phyloP scores from a whole-genome alignment of 306 rosid genomes.

The Cucurbita ficifolia region DNA sequence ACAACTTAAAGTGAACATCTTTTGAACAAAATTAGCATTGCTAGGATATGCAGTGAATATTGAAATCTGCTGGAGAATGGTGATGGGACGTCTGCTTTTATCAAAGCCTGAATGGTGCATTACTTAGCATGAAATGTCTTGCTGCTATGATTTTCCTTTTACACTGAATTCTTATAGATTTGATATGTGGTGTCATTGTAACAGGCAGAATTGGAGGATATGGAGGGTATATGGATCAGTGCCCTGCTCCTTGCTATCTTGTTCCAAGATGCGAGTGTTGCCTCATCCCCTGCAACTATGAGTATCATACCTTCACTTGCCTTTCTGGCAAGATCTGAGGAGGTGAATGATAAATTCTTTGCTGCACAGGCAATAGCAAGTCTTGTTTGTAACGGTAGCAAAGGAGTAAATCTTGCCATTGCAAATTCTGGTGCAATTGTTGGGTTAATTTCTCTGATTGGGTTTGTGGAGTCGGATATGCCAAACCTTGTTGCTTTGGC shows the following conservation, averaged over 20 bases:
- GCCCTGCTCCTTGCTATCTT: conserved; percentile 71
- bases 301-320: conserved; percentile 64
- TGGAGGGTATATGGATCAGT: conserved; percentile 84
- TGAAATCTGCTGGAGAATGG: background rate
- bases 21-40: background rate
- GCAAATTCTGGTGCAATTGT: conserved; percentile 88
- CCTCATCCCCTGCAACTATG: conserved; percentile 51
- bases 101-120: background rate
- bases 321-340: conserved; percentile 70
- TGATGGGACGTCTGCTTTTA: background rate
- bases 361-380: conserved; percentile 95
- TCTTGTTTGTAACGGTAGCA: conserved; percentile 66
- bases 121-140: background rate
- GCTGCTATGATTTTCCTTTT: background rate
- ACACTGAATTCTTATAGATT: conserved; percentile 6
- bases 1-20: background rate
- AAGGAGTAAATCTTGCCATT: conserved; percentile 67
- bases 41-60: background rate
- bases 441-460: conserved; percentile 69
- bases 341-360: conserved; percentile 65
- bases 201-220: conserved; percentile 81
- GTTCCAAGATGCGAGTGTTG: conserved; percentile 62
- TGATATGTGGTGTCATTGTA: conserved; percentile 16
- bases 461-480: conserved; percentile 59
- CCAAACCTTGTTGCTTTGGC: conserved; percentile 56